Percentiles rank a stretch among this genome's conserved stretches.
phyloP scores from a whole-genome alignment of 345 rosid genomes.

The Populus alba region DNA sequence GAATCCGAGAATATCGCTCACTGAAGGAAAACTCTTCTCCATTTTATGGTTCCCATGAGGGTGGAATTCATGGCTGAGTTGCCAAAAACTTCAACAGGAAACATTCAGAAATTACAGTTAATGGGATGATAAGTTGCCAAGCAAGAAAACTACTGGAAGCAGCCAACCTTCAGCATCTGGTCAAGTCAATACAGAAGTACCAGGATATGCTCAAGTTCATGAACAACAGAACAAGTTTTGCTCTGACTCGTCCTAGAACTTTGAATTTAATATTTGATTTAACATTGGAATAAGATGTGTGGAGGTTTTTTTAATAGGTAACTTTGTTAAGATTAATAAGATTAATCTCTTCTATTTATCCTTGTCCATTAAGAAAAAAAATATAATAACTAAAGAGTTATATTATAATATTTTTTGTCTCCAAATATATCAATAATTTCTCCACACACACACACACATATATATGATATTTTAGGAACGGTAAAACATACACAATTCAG shows the following conservation, averaged over 20 bases:
- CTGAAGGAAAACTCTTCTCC: conserved; percentile 37
- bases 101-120: conserved; percentile 37
- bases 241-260: conserved; percentile 36
- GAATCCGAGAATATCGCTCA: conserved; percentile 28
- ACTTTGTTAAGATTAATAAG: not conserved
- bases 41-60: conserved; percentile 42
- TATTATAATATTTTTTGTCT: too few species aligned
- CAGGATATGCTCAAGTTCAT: not conserved
- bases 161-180: not conserved
- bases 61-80: conserved; percentile 35
- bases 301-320: not conserved
- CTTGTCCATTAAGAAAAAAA: not conserved
- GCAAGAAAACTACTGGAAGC: not conserved
- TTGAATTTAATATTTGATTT: not conserved
- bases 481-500: too few species aligned
- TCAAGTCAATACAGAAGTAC: conserved; percentile 1
- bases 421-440: too few species aligned
- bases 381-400: too few species aligned
- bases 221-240: conserved; percentile 13
- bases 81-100: conserved; percentile 40
- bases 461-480: too few species aligned
- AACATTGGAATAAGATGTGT: not conserved
- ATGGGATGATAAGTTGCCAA: conserved; percentile 4
- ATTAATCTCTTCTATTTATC: not conserved
- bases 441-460: too few species aligned